These are phyloP conservation scores for Leccinum disarticulatum DNA, from an alignment of 768 basidiomycete genomes.

Conservation along the genomic window DNA sequence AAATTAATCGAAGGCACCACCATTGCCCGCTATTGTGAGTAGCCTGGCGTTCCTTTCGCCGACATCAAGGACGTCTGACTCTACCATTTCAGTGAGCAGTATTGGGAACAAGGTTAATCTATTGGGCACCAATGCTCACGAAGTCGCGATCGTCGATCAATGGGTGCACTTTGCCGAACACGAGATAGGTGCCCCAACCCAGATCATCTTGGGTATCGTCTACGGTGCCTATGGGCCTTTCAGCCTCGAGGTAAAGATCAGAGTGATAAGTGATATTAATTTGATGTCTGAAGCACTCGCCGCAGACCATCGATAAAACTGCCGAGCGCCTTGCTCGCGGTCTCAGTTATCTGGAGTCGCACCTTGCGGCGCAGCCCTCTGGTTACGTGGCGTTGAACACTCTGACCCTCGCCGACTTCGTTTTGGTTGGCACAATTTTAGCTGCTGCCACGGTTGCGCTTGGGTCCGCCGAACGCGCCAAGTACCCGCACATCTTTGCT, in stretches of 20 bases:
- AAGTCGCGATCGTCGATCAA: conserved; percentile 11
- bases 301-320: background rate
- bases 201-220: conserved; percentile 1
- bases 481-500: conserved; percentile 18
- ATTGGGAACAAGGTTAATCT: conserved; percentile 8
- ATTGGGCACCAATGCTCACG: conserved; percentile 12
- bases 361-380: conserved; percentile 8
- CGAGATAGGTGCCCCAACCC: conserved; percentile 7
- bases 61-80: background rate
- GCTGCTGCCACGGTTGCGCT: conserved; percentile 5
- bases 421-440: conserved; percentile 12
- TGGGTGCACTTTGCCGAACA: conserved; percentile 17
- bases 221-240: conserved; percentile 5
- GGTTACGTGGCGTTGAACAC: conserved; percentile 14
- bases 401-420: conserved; percentile 21
- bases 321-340: conserved; percentile 1
- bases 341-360: conserved; percentile 16
- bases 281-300: background rate
- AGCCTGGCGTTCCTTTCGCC: too few relatives aligned
- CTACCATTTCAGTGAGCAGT: conserved; percentile 10
- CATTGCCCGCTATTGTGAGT: conserved; percentile 26
- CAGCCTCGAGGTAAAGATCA: conserved; percentile 6
- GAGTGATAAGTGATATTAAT: too few relatives aligned
- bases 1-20: conserved; percentile 19
- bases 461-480: conserved; percentile 13